Percentiles rank a stretch among this genome's conserved stretches.
Evolutionary conservation across 371 early-diverging fungal genomes (phyloP).

Genomic region (Mucor racemosus): DNA sequence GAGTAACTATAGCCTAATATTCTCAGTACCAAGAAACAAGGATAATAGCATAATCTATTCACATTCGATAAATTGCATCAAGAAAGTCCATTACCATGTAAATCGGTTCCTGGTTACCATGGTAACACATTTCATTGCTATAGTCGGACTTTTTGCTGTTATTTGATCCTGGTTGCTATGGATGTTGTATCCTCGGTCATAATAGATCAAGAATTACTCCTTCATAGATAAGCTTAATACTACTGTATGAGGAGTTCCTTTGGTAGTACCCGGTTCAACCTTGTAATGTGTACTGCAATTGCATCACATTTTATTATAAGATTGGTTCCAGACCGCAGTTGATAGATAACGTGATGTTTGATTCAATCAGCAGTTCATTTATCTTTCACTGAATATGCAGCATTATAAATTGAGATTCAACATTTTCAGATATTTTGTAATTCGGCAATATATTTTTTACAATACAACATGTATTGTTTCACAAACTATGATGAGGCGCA

Average conservation of each 20-base stretch:
- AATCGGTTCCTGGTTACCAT: not conserved
- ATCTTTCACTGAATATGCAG: not conserved
- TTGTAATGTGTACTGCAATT: not conserved
- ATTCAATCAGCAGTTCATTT: not conserved
- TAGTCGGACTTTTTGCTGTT: not conserved
- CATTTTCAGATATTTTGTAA: not conserved
- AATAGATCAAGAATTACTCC: not conserved
- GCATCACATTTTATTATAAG: not conserved
- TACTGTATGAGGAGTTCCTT: not conserved
- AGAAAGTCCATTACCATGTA: not conserved
- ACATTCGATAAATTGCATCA: not conserved
- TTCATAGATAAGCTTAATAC: not conserved
- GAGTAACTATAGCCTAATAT: not conserved
- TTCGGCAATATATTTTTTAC: not conserved
- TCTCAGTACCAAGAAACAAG: not conserved
- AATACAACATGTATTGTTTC: not conserved
- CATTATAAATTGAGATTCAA: not conserved
- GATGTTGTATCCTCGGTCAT: not conserved
- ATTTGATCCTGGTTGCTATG: not conserved
- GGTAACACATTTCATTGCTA: not conserved
- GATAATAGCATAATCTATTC: not conserved
- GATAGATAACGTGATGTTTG: not conserved
- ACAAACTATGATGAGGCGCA: slow-evolving; percentile 7
- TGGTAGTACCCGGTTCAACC: not conserved
- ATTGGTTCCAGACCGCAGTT: not conserved